phyloP scores from a whole-genome alignment of 306 rosid species.

The Quercus gilva region DNA sequence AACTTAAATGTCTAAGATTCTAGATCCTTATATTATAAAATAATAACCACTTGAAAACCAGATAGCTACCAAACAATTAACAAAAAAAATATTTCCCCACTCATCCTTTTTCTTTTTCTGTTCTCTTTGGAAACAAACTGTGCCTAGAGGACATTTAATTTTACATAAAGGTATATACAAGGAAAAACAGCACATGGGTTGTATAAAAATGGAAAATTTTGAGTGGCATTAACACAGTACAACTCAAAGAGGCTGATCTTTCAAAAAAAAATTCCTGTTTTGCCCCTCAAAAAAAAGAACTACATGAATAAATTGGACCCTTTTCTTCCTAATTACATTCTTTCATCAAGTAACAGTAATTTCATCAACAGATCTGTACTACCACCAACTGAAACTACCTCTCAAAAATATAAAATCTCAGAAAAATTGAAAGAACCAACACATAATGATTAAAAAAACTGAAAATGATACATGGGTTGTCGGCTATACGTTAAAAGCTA shows the following conservation, averaged over 20 bases:
- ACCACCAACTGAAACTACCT: background rate
- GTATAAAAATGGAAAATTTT: conserved; percentile 3
- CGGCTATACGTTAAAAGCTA: background rate
- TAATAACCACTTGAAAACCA: background rate
- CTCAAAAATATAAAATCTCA: background rate
- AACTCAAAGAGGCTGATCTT: background rate
- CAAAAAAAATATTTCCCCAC: background rate
- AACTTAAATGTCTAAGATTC: background rate
- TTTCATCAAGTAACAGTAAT: conserved; percentile 7
- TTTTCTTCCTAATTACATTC: background rate
- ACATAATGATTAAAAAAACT: background rate
- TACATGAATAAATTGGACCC: background rate
- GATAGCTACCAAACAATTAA: background rate
- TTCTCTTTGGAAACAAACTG: background rate
- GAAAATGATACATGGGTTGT: background rate
- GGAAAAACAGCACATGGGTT: background rate
- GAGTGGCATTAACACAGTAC: background rate
- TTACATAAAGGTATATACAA: background rate
- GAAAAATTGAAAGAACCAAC: background rate
- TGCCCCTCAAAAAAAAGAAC: too few species aligned
- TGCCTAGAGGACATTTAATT: background rate
- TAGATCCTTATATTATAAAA: background rate
- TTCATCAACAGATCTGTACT: conserved; percentile 49
- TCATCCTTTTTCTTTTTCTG: background rate
- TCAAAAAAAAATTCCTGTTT: too few species aligned